These are phyloP conservation scores for Cryptococcus jaspeensis DNA, from an alignment of 1,284 basidiomycete genomes.

Conservation along the genomic window DNA sequence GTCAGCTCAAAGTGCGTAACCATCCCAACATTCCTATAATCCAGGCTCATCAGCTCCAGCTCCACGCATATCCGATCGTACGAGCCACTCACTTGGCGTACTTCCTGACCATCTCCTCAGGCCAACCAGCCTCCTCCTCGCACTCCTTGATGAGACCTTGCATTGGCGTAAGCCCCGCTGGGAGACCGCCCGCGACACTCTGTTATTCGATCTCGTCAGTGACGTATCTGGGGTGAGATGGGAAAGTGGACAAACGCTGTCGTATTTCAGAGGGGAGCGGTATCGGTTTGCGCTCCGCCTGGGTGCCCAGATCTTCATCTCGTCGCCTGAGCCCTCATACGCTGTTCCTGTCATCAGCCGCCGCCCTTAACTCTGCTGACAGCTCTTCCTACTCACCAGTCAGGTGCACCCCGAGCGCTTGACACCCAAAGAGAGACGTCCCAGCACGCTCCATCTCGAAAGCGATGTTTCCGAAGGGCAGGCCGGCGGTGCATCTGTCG, in stretches of 20 bases:
- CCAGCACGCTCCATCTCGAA: slow-evolving; percentile 73
- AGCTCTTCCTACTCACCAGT: slow-evolving; percentile 22
- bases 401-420: slow-evolving; percentile 63
- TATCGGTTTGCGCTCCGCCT: slow-evolving; percentile 62
- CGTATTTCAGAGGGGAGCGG: slow-evolving; percentile 15
- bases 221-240: background rate
- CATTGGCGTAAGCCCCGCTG: slow-evolving; percentile 66
- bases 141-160: slow-evolving; percentile 84
- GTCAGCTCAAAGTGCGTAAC: slow-evolving; percentile 59
- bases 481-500: slow-evolving; percentile 32
- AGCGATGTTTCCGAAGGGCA: slow-evolving; percentile 60
- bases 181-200: slow-evolving; percentile 56
- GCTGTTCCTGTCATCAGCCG: slow-evolving; percentile 12
- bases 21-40: slow-evolving; percentile 17
- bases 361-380: background rate
- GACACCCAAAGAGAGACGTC: slow-evolving; percentile 77
- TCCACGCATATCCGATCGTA: background rate
- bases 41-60: background rate
- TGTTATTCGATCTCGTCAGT: slow-evolving; percentile 7
- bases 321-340: slow-evolving; percentile 36
- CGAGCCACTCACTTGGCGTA: slow-evolving; percentile 61
- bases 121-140: slow-evolving; percentile 81
- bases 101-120: slow-evolving; percentile 59
- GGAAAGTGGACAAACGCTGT: slow-evolving; percentile 40
- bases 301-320: slow-evolving; percentile 77